A percentile compares a stretch with the other conserved stretches of the same genome.
These are phyloP conservation scores for Hymenoscyphus scutula DNA, from an alignment of 2,329 filamentous ascomycete genomes.

Conservation along the genomic window DNA sequence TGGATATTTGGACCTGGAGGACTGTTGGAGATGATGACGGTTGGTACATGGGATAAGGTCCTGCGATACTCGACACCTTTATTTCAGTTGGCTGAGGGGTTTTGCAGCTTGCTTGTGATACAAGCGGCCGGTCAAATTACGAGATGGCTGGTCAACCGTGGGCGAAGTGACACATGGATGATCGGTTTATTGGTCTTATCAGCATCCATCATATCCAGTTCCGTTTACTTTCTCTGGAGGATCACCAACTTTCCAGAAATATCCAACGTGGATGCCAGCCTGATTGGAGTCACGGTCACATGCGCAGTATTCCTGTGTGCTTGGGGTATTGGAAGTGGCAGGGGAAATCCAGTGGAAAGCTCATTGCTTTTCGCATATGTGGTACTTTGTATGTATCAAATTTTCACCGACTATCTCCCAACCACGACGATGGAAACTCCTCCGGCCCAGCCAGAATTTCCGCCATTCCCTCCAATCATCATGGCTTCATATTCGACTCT, in stretches of 20 bases:
- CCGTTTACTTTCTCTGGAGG: slow-evolving; percentile 94
- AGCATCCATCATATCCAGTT: slow-evolving; percentile 87
- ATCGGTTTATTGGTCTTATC: slow-evolving; percentile 86
- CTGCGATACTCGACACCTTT: slow-evolving; percentile 88
- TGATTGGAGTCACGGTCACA: slow-evolving; percentile 90
- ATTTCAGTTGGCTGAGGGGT: slow-evolving; percentile 93
- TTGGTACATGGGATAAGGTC: slow-evolving; percentile 86
- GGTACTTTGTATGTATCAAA: slow-evolving; percentile 98
- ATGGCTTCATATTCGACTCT: slow-evolving; percentile 97
- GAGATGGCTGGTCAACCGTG: slow-evolving; percentile 88
- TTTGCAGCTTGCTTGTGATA: slow-evolving; percentile 93
- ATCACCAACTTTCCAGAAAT: slow-evolving; percentile 92
- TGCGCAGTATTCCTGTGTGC: slow-evolving; percentile 89
- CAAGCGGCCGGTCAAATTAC: slow-evolving; percentile 94
- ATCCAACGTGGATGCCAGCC: slow-evolving; percentile 83
- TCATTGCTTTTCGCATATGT: slow-evolving; percentile 95
- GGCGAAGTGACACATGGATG: slow-evolving; percentile 95
- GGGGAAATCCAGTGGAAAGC: slow-evolving; percentile 92
- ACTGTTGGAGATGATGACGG: slow-evolving; percentile 72
- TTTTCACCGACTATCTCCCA: slow-evolving; percentile 96
- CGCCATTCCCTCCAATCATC: slow-evolving; percentile 93
- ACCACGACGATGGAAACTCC: slow-evolving; percentile 55
- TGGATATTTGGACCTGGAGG: slow-evolving; percentile 90
- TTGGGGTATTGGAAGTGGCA: slow-evolving; percentile 90
- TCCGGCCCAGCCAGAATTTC: slow-evolving; percentile 76